Conservation (phyloP, 139 green algal genomes). For the Chlorella vulgaris region DNA sequence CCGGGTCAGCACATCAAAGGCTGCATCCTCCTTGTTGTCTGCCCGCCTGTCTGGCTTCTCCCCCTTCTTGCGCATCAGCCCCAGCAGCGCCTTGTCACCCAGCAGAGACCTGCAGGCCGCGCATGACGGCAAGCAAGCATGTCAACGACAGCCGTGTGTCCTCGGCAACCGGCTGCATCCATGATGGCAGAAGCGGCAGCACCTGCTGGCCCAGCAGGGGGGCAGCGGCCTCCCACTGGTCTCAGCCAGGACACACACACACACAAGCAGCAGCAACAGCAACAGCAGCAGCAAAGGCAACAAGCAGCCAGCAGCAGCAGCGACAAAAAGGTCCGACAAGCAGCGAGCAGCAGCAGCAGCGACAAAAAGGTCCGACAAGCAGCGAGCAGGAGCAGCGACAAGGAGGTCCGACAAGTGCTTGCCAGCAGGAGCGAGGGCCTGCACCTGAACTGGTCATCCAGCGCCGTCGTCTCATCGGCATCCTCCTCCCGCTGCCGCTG, state of each 20-base stretch:
- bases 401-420: background rate
- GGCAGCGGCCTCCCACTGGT: no score
- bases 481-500: conserved; percentile 88
- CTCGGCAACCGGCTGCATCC: no score
- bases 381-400: no score
- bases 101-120: conserved; percentile 19
- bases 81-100: conserved; percentile 23
- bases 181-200: no score
- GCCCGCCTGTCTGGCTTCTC: conserved; percentile 41
- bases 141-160: background rate
- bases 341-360: no score
- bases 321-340: background rate
- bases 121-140: background rate
- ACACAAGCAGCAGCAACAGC: no score
- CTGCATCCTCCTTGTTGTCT: conserved; percentile 57
- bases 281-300: no score
- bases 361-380: no score
- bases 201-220: no score
- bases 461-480: conserved; percentile 69
- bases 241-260: no score
- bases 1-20: conserved; percentile 71
- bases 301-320: no score
- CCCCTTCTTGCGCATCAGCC: conserved; percentile 29
- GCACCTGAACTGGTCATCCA: conserved; percentile 78
- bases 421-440: background rate